Evolutionary conservation across 1,139 yeast species (phyloP), one percentile per base, ranked within the genome.

Genomic region (Suhomyces wounanorum): DNA sequence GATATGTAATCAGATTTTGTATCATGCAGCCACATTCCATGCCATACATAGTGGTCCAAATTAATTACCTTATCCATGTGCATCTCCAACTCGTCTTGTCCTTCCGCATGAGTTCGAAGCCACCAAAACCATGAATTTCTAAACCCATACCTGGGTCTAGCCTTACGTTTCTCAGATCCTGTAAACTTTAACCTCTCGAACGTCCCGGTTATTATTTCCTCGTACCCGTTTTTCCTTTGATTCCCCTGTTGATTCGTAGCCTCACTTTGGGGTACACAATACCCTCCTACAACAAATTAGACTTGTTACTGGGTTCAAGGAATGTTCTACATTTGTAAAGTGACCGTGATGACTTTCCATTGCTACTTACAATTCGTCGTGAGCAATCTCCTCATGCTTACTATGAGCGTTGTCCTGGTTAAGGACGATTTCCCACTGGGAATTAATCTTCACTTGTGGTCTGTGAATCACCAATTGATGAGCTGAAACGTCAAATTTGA

Each of bases 401-500:
- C 5, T 16, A 38, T 38, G 41, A 38, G 41, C 54, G 10, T 23
- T 43, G 36, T 30, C 17, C 28, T 41, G 26, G 41, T 40, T 18
- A 26, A 40, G 35, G 31, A 23, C 31, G 14, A 40, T 40, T 13
- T 56, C 61, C 89, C 90, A 88, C 38, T 70, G 69, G n/a, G 68
- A 53, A 50, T 77, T 77, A 44, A 87, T 65, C 10, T 62, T 55
- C 45, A 87, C 71, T 13, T 65, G 63, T 9, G 95, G 91, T 56
- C 83, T 81, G 53, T 83, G 75, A 23, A 88, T 73, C 3, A 71
- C 60, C 14, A 66, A 51, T 41, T 64, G 63, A 18, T 66, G 61
- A 10, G 55, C 59, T 4, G 28, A 14, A 3, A 48, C 54, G n/a
- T 26, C 41, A 8, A 41, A 47, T 21, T 64, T 63, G 0, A 75